Base-by-base conservation (phyloP, 1,284 basidiomycete genomes). In the Pseudozyma tsukubaensis region DNA sequence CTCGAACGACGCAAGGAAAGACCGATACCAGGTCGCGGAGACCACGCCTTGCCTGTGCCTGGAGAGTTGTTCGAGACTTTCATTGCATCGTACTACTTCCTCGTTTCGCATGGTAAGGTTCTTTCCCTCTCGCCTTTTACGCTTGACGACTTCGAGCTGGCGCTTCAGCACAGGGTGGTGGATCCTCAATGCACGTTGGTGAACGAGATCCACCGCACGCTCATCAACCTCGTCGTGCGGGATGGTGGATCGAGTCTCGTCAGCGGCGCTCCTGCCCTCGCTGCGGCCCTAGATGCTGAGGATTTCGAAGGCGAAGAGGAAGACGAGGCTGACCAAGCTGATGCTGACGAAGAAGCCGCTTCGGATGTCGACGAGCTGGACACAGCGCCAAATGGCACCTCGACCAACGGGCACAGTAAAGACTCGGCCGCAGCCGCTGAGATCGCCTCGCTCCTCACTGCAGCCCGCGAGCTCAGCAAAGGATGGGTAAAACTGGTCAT, bases 91-190 rank as follows among this genome's bases (percentile, higher is more conserved):
- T 99, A 94, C 93, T 94, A 92, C 84, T 97, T 97, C 85, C 86
- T 98, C 73, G 91, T 92, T 63, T 91, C 94, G 58, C 94, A 94
- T 85, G 93, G 94, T 9, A 91, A 92, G 88, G 91, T 94, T 2
- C 87, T 99, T 14, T 90, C 91, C 70, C 86, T 99, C 11, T 96
- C 95, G n/a, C 87, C 91, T 11, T 94, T 98, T 84, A 92, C 94
- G 0, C 87, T 98, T 78, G 97, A 99, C 84, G 97, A 98, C 78
- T 94, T 92, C 82, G 94, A 96, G 82, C 89, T 91, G 66, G 91
- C 94, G 0, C 87, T 99, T 32, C 90, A 91, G 53, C 96, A 99
- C 84, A 87, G 88, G 14, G 86, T 89, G 53, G 80, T 87, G 39
- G 92, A 93, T 36, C 88, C 90, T 3, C 88, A 90, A 0, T 94